These are phyloP conservation scores for Phytopythium sindhum DNA, from an alignment of 352 stramenopile species.

Conservation along the genomic window DNA sequence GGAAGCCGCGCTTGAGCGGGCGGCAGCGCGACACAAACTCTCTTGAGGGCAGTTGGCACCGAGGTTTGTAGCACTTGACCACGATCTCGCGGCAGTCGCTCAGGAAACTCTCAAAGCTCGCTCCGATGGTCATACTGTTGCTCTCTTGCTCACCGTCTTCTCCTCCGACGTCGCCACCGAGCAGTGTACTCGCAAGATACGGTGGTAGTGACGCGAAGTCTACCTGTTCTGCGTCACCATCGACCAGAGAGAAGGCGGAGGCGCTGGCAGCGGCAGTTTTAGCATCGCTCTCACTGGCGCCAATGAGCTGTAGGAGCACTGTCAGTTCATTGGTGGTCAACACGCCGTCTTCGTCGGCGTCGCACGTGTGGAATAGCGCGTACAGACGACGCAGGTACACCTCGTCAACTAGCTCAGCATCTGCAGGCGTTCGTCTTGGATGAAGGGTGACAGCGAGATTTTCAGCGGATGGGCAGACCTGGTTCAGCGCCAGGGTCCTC, in stretches of 20 bases:
- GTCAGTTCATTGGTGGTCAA: slow-evolving; percentile 22
- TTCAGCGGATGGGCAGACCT: neutral
- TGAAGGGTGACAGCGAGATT: no score
- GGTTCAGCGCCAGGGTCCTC: neutral
- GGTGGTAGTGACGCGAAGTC: neutral
- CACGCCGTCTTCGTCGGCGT: slow-evolving; percentile 33
- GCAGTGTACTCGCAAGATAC: neutral
- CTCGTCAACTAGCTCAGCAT: slow-evolving; percentile 12
- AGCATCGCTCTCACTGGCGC: slow-evolving; percentile 10
- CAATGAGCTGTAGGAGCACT: slow-evolving; percentile 31
- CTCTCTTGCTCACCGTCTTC: neutral
- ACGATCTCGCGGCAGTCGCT: slow-evolving; percentile 17
- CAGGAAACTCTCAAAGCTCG: slow-evolving; percentile 25
- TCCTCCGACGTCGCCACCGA: neutral
- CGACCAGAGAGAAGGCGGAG: neutral
- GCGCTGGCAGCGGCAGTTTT: slow-evolving; percentile 1
- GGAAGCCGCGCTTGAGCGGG: slow-evolving; percentile 41
- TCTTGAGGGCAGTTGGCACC: slow-evolving; percentile 14
- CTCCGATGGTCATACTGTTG: neutral
- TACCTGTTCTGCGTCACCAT: neutral
- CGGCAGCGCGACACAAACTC: slow-evolving; percentile 38
- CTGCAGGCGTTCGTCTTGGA: neutral
- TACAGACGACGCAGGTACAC: slow-evolving; percentile 25
- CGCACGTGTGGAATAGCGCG: slow-evolving; percentile 28
- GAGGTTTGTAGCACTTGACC: slow-evolving; percentile 11